Base-by-base conservation (phyloP, 179 eudicot genomes). In the Spergularia azorica region DNA sequence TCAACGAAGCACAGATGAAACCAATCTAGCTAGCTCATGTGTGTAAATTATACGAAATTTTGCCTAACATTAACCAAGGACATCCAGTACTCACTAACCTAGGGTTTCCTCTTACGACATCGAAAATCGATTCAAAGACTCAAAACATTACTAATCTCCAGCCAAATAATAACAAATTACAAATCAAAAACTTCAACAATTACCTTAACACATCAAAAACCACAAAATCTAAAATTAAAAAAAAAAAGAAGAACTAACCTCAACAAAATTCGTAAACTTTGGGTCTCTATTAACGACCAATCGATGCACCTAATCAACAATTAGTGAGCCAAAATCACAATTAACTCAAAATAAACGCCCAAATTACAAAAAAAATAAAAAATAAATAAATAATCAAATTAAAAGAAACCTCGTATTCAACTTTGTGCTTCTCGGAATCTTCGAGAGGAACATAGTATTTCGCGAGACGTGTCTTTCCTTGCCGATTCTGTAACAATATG, bases 401-500 rank as follows among this genome's bases (percentile, higher is more conserved):
- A 43, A 67, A 7, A 71, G 70, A 55, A 55, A 93, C 99, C 97
- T 95, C 99, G 81, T 91, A 95, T 87, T 95, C 99, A 21, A 95
- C 97, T 80, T 95, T 95, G 76, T 95, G 99, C 84, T 95, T 93
- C 95, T 93, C 97, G n/a, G 97, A 93, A 87, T 95, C 99, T 79
- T 95, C 97, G 15, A 95, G 94, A 71, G 99, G 97, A 70, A 95
- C 83, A 75, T 95, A 95, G 70, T 95, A 95, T 79, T 95, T 95
- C 0, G 99, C 97, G 4, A 95, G 80, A 59, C 98, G 97, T 67
- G 98, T 95, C 84, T 93, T 95, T 1, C 99, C 99, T 76, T 95
- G 99, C 85, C 99, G 81, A 84, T 95, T 95, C 81, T 95, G 99
- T 9, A 95, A 77, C 66, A 93, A 55, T 81, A 93, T 95, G 87